Evolutionary conservation across 2,329 filamentous ascomycete genomes (phyloP).

Genomic region (Trichophyton mentagrophytes): DNA sequence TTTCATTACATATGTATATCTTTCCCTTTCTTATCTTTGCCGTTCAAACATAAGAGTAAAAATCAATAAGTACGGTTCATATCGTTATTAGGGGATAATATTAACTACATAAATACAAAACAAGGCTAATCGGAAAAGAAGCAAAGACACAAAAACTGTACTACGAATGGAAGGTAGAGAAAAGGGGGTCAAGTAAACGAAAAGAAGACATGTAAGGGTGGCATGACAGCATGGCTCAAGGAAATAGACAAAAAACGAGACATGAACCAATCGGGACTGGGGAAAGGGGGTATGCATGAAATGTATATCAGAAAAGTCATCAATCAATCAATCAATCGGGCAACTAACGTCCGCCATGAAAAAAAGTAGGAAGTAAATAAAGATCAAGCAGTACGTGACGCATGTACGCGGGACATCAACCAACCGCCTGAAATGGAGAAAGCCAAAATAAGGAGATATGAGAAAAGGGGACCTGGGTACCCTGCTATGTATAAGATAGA

Average conservation of each 20-base stretch:
- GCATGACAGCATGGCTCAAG: neutral
- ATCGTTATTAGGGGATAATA: neutral
- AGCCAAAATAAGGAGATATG: neutral
- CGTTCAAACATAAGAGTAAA: neutral
- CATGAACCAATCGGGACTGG: no score
- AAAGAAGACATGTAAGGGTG: neutral
- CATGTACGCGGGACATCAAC: neutral
- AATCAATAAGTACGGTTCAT: neutral
- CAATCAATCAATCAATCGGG: neutral
- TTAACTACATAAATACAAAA: slow-evolving; percentile 1
- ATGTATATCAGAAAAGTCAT: neutral
- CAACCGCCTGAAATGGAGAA: neutral
- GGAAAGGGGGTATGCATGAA: neutral
- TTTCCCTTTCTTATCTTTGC: neutral
- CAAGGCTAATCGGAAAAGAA: neutral
- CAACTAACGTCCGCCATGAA: neutral
- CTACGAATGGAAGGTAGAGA: neutral
- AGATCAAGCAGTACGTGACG: neutral
- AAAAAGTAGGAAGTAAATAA: neutral
- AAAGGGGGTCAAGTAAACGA: neutral
- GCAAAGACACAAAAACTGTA: neutral
- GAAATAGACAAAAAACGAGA: neutral
- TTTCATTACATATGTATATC: neutral
- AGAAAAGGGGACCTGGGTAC: neutral
- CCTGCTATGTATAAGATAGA: neutral